These are phyloP conservation scores for Thraustochytrium sp. DNA, from an alignment of 352 stramenopile species.

Conservation along the genomic window DNA sequence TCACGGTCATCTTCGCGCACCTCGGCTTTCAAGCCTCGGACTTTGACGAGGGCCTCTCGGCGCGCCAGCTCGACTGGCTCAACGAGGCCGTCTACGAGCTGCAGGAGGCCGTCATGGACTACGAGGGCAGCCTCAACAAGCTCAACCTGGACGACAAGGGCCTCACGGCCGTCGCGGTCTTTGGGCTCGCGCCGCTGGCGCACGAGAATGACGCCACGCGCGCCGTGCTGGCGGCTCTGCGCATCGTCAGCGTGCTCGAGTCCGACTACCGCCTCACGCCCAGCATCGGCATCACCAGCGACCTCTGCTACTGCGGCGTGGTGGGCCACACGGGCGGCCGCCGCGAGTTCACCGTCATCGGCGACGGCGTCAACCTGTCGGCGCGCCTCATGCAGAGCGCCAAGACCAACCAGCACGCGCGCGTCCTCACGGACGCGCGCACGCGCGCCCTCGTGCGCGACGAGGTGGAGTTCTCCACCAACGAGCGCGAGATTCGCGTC, in stretches of 20 bases:
- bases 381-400: conserved; percentile 80
- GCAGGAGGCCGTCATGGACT: conserved; percentile 82
- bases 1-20: conserved; percentile 86
- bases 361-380: conserved; percentile 83
- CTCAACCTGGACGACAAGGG: conserved; percentile 89
- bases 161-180: conserved; percentile 80
- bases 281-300: conserved; percentile 81
- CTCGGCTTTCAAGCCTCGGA: conserved; percentile 71
- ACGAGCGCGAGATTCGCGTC: conserved; percentile 73
- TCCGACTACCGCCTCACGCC: conserved; percentile 48
- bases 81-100: conserved; percentile 59
- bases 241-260: conserved; percentile 59
- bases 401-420: neutral
- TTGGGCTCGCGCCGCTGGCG: conserved; percentile 77
- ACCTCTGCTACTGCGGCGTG: conserved; percentile 79
- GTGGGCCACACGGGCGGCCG: conserved; percentile 75
- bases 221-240: conserved; percentile 75
- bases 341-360: conserved; percentile 83
- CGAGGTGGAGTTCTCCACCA: conserved; percentile 75
- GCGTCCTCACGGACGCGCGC: conserved; percentile 55
- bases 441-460: conserved; percentile 61
- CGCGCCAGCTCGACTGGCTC: conserved; percentile 49
- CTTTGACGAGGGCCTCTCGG: conserved; percentile 46
- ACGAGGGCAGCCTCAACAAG: conserved; percentile 90
- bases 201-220: conserved; percentile 82